Evolutionary conservation across 1,139 yeast species (phyloP), one percentile per base, ranked within the genome.

Genomic region (Magnusiomyces sp.): DNA sequence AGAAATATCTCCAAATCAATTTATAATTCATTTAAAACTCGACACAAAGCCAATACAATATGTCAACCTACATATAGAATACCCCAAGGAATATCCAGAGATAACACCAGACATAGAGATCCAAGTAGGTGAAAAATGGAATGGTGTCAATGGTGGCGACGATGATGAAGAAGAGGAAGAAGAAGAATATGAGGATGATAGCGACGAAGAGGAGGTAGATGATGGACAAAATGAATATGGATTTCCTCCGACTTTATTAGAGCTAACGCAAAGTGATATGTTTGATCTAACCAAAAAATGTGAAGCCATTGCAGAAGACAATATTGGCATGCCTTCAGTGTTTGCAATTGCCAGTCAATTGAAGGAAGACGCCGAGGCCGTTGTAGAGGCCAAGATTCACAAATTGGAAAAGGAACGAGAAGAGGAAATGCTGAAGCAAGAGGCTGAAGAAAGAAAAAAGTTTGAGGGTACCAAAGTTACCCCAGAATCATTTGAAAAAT

Each of bases 241-340:
- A 17, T 48, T 47, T 13, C 51, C 49, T 14, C 49, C 52, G 2
- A 54, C 49, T 2, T 48, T 49, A 5, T 55, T 59, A 37, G 61
- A 59, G 17, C 58, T 65, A 41, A 58, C 55, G 2, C 37, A 50
- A 9, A 55, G 53, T 1, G 71, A 68, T 49, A 49, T 53, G 72
- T 70, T 11, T 74, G 74, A 45, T 74, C 73, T 52, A 77, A 73
- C 49, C 72, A 70, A 42, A 69, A 70, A 45, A 75, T 75, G 54
- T 65, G 69, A 52, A 61, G 71, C 55, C 53, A 65, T 56, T 16
- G 95, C 95, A 1, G 81, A 81, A 51, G 76, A 81, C 50, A 89
- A 85, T 62, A 47, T 75, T 2, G 97, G 98, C 1, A 83, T 90
- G 75, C 95, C 96, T 14, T 82, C 90, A 58, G 75, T 90, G 5